Base-by-base conservation (phyloP, 1,284 basidiomycete species). In the Coriolopsis trogii region DNA sequence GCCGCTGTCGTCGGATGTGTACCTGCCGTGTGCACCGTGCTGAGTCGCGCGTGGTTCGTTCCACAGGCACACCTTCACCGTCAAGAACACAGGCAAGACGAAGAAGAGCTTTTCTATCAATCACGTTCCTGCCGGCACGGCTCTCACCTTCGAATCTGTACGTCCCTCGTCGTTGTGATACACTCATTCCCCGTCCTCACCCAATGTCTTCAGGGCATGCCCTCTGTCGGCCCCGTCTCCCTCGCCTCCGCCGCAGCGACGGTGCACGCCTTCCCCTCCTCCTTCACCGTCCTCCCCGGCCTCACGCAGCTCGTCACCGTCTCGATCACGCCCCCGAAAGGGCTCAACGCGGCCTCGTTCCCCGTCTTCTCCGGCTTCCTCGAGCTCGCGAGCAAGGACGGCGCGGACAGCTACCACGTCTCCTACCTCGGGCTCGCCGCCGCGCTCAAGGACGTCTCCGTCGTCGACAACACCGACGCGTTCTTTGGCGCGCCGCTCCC, bases 361-460 rank as follows among this genome's bases (percentile, higher is more conserved):
- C 84, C 84, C 6, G 73, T 85, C 41, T 86, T 76, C 70, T 81
- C 80, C 36, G 84, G 83, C 4, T 83, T 78, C 70, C 78, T 85
- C 56, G 66, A 81, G 52, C 70, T 82, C 45, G 65, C 70, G 12
- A 76, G 70, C 51, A 71, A 61, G 4, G 56, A 64, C 1, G 79
- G n/a, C n/a, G n/a, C n/a, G n/a, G n/a, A 82, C 51, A 68, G 57
- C 13, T 67, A 72, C 41, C 79, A 81, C 46, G 79, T 80, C 16
- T 69, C 78, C 0, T 84, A 83, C 60, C 64, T 82, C 30, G 80
- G 80, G 5, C 62, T 79, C 9, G 75, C 69, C 10, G 78, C 74
- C 1, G 67, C 73, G 9, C 67, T 82, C 47, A 78, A 73, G 58
- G 67, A 80, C 59, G 75, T 76, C 44, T 70, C 73, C 33, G 72